Conservation (phyloP, 2,329 filamentous ascomycete genomes). For the Lachnum nothofagi region DNA sequence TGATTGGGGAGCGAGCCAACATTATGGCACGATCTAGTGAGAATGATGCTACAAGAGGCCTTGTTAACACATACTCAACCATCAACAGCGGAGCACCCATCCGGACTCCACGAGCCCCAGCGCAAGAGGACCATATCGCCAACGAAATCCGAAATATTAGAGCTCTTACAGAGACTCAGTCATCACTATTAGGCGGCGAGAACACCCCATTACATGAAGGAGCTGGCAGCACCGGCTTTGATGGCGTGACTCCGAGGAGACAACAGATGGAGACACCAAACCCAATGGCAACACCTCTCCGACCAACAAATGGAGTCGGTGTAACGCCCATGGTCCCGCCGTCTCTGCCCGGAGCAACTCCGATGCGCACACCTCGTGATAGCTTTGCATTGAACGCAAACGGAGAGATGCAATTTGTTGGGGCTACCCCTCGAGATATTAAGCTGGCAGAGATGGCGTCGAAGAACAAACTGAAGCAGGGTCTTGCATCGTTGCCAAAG, state of each 20-base stretch:
- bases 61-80: constrained; percentile 81
- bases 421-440: constrained; percentile 72
- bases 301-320: constrained; percentile 58
- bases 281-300: constrained; percentile 84
- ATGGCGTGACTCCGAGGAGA: constrained; percentile 73
- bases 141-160: constrained; percentile 95
- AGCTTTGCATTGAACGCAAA: constrained; percentile 76
- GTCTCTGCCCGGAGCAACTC: constrained; percentile 68
- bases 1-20: constrained; percentile 83
- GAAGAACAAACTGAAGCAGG: constrained; percentile 62
- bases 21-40: constrained; percentile 70
- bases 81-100: constrained; percentile 81
- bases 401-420: constrained; percentile 59
- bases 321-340: constrained; percentile 59
- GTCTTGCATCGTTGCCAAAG: constrained; percentile 79
- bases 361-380: constrained; percentile 82
- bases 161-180: constrained; percentile 87
- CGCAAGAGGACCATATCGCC: constrained; percentile 90
- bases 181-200: constrained; percentile 85
- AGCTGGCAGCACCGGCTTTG: constrained; percentile 76
- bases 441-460: constrained; percentile 64
- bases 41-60: constrained; percentile 75
- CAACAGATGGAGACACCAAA: constrained; percentile 88
- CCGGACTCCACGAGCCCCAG: constrained; percentile 82
- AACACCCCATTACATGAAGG: constrained; percentile 86